These are phyloP conservation scores for Sporopachydermia cereana DNA, from an alignment of 1,139 yeast species.

Conservation along the genomic window DNA sequence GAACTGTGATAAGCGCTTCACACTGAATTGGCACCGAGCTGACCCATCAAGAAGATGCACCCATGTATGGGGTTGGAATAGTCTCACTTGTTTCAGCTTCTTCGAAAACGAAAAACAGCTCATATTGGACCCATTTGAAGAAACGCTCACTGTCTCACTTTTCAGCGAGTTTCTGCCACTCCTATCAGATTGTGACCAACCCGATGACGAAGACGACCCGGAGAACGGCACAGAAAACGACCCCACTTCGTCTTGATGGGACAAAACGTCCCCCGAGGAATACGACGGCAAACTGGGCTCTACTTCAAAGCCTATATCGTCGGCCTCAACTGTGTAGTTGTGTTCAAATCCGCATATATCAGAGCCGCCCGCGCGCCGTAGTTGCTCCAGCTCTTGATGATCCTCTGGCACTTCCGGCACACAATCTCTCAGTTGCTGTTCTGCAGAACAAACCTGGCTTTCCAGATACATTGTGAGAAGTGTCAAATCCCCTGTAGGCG, in stretches of 20 bases:
- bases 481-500: constrained; percentile 1
- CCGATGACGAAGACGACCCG: not conserved
- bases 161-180: not conserved
- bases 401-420: no score
- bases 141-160: not conserved
- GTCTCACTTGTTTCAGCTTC: not conserved
- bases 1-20: no score
- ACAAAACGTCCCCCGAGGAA: constrained; percentile 1
- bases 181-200: not conserved
- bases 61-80: constrained; percentile 1
- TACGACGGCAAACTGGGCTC: not conserved
- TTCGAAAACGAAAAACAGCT: not conserved
- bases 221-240: not conserved
- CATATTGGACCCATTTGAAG: not conserved
- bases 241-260: not conserved
- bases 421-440: not conserved
- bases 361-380: no score
- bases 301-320: not conserved
- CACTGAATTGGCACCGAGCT: not conserved
- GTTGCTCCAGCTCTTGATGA: no score
- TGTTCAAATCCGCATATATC: no score
- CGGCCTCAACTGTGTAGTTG: not conserved
- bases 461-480: not conserved
- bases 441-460: not conserved
- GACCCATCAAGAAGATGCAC: not conserved